Percentiles rank a stretch among this genome's conserved stretches.
Evolutionary conservation across 2,329 filamentous ascomycete genomes (phyloP).

Genomic region (Epichloe festucae): DNA sequence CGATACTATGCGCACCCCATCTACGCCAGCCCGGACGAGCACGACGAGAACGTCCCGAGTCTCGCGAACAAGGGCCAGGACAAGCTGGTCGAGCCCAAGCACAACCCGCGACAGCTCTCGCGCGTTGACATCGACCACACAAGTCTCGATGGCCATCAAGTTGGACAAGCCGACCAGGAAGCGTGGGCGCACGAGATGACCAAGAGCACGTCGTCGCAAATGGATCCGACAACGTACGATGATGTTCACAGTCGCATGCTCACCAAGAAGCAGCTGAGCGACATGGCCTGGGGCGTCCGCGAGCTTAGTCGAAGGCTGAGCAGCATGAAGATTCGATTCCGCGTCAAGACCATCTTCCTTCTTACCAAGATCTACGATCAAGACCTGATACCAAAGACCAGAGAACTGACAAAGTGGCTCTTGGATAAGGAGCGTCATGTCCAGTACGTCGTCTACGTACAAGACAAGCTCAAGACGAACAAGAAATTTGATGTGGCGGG

Average conservation of each 20-base stretch:
- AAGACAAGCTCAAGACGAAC: slow-evolving; percentile 60
- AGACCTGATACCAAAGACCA: slow-evolving; percentile 61
- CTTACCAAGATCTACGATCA: slow-evolving; percentile 87
- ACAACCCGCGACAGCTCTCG: slow-evolving; percentile 9
- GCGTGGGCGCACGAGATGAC: slow-evolving; percentile 38
- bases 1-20: slow-evolving; percentile 17
- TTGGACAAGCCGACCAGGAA: slow-evolving; percentile 44
- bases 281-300: slow-evolving; percentile 93
- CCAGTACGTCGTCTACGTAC: slow-evolving; percentile 69
- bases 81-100: slow-evolving; percentile 12
- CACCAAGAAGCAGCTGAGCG: slow-evolving; percentile 86
- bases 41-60: slow-evolving; percentile 8
- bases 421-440: slow-evolving; percentile 55
- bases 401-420: slow-evolving; percentile 70
- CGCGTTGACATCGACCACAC: slow-evolving; percentile 24
- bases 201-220: slow-evolving; percentile 27
- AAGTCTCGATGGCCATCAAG: slow-evolving; percentile 27
- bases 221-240: slow-evolving; percentile 24
- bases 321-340: slow-evolving; percentile 69
- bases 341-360: slow-evolving; percentile 72
- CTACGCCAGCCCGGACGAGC: slow-evolving; percentile 11
- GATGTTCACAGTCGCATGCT: slow-evolving; percentile 55
- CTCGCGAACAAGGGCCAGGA: slow-evolving; percentile 9
- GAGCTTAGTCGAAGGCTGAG: slow-evolving; percentile 79
- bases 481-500: slow-evolving; percentile 61